Conservation (phyloP, 345 rosid species). For the Gossypioides kirkii region DNA sequence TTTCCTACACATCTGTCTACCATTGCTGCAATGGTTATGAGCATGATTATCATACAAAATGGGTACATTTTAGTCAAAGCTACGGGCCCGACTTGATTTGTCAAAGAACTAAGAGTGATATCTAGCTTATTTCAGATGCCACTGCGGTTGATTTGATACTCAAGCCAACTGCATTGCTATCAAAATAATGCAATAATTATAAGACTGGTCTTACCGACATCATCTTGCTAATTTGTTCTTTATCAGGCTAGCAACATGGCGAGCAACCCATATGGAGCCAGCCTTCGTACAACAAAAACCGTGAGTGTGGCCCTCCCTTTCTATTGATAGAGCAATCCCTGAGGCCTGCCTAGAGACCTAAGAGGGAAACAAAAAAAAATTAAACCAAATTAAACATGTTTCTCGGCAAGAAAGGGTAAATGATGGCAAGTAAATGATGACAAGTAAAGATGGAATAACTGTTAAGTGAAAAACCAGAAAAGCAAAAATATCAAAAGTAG, state of each 20-base stretch:
- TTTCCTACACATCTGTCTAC: too few relatives aligned
- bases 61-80: too few relatives aligned
- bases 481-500: not conserved
- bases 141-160: not conserved
- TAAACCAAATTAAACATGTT: not conserved
- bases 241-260: slow-evolving; percentile 49
- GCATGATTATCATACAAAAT: too few relatives aligned
- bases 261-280: slow-evolving; percentile 50
- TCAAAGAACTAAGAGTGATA: not conserved
- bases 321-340: slow-evolving; percentile 46
- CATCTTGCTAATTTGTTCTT: slow-evolving; percentile 28
- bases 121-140: not conserved
- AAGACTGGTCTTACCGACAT: not conserved
- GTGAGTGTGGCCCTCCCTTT: slow-evolving; percentile 78
- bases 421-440: not conserved
- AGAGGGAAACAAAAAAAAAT: not conserved
- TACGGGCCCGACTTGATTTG: too few relatives aligned
- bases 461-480: not conserved
- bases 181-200: not conserved
- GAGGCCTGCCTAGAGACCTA: slow-evolving; percentile 67
- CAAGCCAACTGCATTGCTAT: too few relatives aligned
- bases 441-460: not conserved
- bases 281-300: slow-evolving; percentile 68
- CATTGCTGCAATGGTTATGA: too few relatives aligned
- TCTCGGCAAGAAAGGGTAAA: not conserved